Evolutionary conservation across 352 stramenopile species (phyloP).

Genomic region (Halophytophthora batemanensis): DNA sequence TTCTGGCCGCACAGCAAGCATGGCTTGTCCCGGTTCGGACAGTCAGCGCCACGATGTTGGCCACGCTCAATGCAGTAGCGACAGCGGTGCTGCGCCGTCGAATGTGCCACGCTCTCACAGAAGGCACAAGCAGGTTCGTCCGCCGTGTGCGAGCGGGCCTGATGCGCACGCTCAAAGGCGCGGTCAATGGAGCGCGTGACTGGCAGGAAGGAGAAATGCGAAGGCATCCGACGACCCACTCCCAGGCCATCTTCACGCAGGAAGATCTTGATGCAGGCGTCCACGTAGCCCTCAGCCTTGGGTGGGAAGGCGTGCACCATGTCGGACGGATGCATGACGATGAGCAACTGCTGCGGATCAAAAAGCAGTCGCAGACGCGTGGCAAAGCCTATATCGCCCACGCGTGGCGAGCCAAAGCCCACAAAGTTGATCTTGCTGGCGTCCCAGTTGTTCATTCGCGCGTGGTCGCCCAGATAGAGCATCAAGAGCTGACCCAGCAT

Average conservation of each 20-base stretch:
- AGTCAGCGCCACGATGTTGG: conserved; percentile 66
- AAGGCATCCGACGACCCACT: conserved; percentile 60
- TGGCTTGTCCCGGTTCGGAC: conserved; percentile 64
- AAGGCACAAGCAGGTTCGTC: conserved; percentile 46
- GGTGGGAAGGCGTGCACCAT: conserved; percentile 81
- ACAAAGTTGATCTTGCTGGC: conserved; percentile 83
- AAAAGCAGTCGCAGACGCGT: conserved; percentile 72
- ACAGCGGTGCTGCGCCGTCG: conserved; percentile 72
- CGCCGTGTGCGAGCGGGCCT: conserved; percentile 29
- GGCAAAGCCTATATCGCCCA: conserved; percentile 77
- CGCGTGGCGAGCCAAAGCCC: conserved; percentile 76
- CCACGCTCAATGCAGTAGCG: conserved; percentile 81
- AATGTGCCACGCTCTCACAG: conserved; percentile 59
- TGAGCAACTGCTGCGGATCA: conserved; percentile 71
- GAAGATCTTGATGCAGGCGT: conserved; percentile 84
- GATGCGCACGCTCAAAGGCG: conserved; percentile 67
- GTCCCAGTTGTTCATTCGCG: conserved; percentile 70
- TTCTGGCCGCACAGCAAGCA: conserved; percentile 70
- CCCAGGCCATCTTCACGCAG: conserved; percentile 64
- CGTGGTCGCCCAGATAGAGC: conserved; percentile 71
- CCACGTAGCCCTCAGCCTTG: conserved; percentile 75
- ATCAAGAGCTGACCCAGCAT: conserved; percentile 81
- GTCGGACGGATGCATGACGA: conserved; percentile 85
- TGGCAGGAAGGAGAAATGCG: conserved; percentile 73
- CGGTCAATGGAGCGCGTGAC: conserved; percentile 75